Percentiles rank a stretch among this genome's conserved stretches.
Evolutionary conservation across 495 filamentous ascomycete species (phyloP).

Genomic region (Copromyces sp.): DNA sequence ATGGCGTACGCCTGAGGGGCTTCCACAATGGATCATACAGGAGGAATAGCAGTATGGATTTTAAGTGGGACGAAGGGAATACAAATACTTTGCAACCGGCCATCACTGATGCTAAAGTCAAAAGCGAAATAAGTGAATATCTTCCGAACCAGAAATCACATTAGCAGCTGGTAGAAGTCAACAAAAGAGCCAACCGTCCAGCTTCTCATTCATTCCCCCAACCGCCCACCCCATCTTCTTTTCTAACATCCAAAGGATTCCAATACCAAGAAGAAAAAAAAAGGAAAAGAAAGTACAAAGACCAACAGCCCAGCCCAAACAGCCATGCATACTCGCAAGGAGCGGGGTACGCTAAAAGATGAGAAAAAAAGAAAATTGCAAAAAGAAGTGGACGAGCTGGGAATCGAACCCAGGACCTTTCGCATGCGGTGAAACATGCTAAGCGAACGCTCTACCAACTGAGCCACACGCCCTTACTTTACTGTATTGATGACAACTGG

Average conservation of each 20-base stretch:
- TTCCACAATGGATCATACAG: background rate
- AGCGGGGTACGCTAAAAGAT: too few species aligned
- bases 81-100: background rate
- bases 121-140: background rate
- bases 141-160: background rate
- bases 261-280: background rate
- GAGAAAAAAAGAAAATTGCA: background rate
- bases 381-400: background rate
- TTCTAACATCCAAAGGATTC: background rate
- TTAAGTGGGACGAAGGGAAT: background rate
- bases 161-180: background rate
- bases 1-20: background rate
- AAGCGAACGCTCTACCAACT: background rate
- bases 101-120: background rate
- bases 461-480: background rate
- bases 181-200: too few species aligned
- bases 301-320: background rate
- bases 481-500: too few species aligned
- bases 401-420: background rate
- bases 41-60: background rate
- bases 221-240: background rate
- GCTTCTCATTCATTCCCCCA: too few species aligned
- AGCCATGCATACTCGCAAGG: too few species aligned
- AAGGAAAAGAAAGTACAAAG: background rate
- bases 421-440: background rate